Evolutionary conservation across 1,139 yeast genomes (phyloP).

Genomic region (Pichia sp.): DNA sequence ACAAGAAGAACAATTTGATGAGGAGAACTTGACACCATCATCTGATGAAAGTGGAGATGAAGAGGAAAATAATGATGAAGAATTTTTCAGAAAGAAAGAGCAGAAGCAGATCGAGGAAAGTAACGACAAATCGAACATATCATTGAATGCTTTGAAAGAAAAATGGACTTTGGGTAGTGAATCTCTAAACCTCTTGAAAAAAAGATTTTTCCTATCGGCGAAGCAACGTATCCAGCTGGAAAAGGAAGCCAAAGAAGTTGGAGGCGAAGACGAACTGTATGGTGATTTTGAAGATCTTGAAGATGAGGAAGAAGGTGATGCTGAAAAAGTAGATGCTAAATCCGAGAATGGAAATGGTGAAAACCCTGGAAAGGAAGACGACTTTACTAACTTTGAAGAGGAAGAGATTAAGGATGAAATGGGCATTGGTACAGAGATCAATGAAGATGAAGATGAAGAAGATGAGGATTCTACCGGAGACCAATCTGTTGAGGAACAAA

Average conservation of each 20-base stretch:
- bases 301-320: slow-evolving; percentile 37
- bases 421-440: slow-evolving; percentile 30
- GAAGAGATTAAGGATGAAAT: slow-evolving; percentile 31
- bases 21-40: slow-evolving; percentile 24
- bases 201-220: slow-evolving; percentile 69
- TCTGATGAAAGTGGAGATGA: slow-evolving; percentile 48
- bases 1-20: slow-evolving; percentile 39
- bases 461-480: slow-evolving; percentile 37
- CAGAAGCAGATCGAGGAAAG: slow-evolving; percentile 20
- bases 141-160: slow-evolving; percentile 46
- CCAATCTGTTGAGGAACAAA: slow-evolving; percentile 59
- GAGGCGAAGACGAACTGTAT: slow-evolving; percentile 39
- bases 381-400: slow-evolving; percentile 32
- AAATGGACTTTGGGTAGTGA: slow-evolving; percentile 45
- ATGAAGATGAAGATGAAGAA: slow-evolving; percentile 31
- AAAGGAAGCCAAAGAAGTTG: slow-evolving; percentile 34
- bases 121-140: slow-evolving; percentile 29
- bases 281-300: slow-evolving; percentile 67
- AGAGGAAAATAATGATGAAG: slow-evolving; percentile 56
- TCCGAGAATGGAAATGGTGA: slow-evolving; percentile 21
- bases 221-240: slow-evolving; percentile 37
- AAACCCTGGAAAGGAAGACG: slow-evolving; percentile 14
- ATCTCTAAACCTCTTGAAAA: slow-evolving; percentile 46
- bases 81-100: slow-evolving; percentile 59
- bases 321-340: slow-evolving; percentile 35